Base-by-base conservation (phyloP, 2,329 filamentous ascomycete genomes). In the Botryotinia globosa region DNA sequence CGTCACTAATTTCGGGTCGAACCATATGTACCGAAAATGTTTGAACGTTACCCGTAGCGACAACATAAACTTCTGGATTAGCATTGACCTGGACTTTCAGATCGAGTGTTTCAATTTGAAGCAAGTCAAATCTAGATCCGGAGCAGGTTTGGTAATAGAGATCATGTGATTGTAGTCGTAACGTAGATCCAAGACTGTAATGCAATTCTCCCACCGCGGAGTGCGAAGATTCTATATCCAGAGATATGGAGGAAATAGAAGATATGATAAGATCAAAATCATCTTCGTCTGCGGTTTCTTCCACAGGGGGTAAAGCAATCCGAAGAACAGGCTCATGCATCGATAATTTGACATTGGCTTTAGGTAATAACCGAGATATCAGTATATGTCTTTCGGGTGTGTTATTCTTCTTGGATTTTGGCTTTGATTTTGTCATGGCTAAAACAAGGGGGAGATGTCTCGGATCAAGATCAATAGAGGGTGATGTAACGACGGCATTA, bases 201-300 rank as follows among this genome's bases (percentile, higher is more conserved):
- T 98, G 92, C 5, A 94, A 84, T 48, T 97, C 92, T 73, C 92
- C 92, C 51, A 93, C 89, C 0, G 91, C 86, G 4, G 94, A 96
- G 82, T 99, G 96, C n/a, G 94, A 97, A 0, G 96, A 97, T 80
- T 99, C 96, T 65, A 97, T 87, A 78, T 99, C 96, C 34, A 98
- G 84, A 0, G 95, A 97, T 54, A 98, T 89, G 0, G 95, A 97
- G 0, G 97, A 98, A 18, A 97, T 93, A 3, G 94, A 96, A 1
- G 94, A 97, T 65, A 99, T 97, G 62, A 99, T 92, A 44, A 99
- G 87, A 80, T 99, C 96, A 77, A 96, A 98, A 76, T 98, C 94
- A 74, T 94, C 93, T 0, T 89, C 86, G 39, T 90, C 88, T 58
- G 86, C 84, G 3, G 84, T 84, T 71, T 87, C 86, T 74, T 91